Evolutionary conservation across 345 rosid species (phyloP), one percentile per base, ranked within the genome.

Genomic region (Populus euphratica): DNA sequence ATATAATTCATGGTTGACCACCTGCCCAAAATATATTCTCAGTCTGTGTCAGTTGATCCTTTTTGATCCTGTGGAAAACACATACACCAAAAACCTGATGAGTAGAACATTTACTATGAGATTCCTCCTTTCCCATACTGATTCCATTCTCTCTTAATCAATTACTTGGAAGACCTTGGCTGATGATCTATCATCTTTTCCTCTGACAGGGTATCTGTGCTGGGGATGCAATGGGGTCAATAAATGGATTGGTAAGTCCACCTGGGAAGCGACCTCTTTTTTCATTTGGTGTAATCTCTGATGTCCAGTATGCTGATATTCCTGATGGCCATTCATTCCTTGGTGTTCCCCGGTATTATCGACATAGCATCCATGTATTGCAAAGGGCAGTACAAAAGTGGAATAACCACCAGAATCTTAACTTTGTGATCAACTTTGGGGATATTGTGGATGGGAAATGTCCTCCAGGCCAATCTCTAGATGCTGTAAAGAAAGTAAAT

Each of bases 301-400:
- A 93, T 83, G 93, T 96, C 59, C 99, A 93, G 70, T 90, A 93
- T 73, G 98, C 96, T 11, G 98, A 96, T 83, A 88, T 96, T 82
- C 92, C 94, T 14, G 98, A 96, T 35, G 98, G 99, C 1, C 80
- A 69, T 41, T 93, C 99, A 8, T 93, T 91, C 85, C 25, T 82
- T 33, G 99, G 98, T n/a, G 87, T 90, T 73, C 99, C 98, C 5
- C 82, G 99, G 18, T 92, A 85, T 68, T 95, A 93, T 84, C 87
- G 87, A 63, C 91, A 96, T 74, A 96, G 98, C 85, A 83, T 93
- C 44, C 87, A 79, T 43, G 88, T 93, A 41, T 71, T 93, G 66
- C 90, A 91, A 74, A 88, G 88, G 86, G 98, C 99, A 35, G 93
- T 93, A 7, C 78, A 83, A 69, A 83, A 84, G 14, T 93, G 98